Evolutionary conservation across 73 alveolate species (phyloP).

Genomic region (Durusdinium trenchii): DNA sequence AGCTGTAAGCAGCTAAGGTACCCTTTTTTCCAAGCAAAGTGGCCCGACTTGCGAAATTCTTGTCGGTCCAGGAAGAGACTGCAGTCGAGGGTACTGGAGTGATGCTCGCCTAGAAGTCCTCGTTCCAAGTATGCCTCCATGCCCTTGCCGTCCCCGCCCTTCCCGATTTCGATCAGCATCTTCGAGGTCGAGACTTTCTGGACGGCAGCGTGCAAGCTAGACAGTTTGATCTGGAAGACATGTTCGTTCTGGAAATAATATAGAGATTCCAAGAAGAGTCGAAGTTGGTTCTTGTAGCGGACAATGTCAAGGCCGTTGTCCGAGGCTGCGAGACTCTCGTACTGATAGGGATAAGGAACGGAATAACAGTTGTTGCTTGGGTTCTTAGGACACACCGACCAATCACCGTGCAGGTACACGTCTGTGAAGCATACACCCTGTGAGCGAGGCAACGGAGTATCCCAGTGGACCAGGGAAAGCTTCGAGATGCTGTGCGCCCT

Average conservation of each 20-base stretch:
- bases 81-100: background rate
- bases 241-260: background rate
- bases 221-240: background rate
- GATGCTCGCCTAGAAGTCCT: background rate
- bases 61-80: background rate
- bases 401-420: background rate
- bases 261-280: conserved; percentile 9
- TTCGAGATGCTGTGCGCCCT: background rate
- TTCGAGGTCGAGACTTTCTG: background rate
- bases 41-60: conserved; percentile 21
- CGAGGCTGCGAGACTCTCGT: background rate
- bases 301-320: background rate
- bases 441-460: background rate
- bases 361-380: background rate
- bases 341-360: background rate
- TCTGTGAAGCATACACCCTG: conserved; percentile 6
- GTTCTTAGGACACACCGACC: background rate
- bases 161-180: background rate
- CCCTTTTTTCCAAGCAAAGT: conserved; percentile 42
- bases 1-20: too few species aligned
- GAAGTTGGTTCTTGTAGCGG: background rate
- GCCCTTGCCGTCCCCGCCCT: conserved; percentile 31
- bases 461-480: background rate
- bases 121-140: conserved; percentile 1
- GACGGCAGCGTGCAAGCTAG: background rate